Base-by-base conservation (phyloP, 2,329 filamentous ascomycete genomes). In the Colletotrichum aenigma region DNA sequence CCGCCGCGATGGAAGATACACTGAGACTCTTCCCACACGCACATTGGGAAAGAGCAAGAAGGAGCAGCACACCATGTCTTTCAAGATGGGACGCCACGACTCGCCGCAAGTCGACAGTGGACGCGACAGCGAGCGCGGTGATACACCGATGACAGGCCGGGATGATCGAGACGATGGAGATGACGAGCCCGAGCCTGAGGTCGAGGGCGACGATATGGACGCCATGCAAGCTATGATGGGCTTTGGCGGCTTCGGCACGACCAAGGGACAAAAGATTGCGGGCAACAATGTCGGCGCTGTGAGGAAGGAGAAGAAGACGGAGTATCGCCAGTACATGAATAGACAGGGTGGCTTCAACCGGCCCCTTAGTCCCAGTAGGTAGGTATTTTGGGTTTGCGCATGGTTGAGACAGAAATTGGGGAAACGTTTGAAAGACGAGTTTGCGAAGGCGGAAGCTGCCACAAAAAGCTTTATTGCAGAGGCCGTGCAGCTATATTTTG, bases 291-390 rank as follows among this genome's bases (percentile, higher is more conserved):
- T 93, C 56, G 96, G 94, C 71, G 95, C 89, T 0, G 92, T 98
- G 68, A 89, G 93, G 79, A 98, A 97, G 89, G 95, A 97, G 86
- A 98, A 98, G 92, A 96, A 95, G 91, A 94, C 93, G 16, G 92
- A 97, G 88, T 98, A 98, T 82, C 91, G 97, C 79, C 97, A 99
- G 90, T 99, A 99, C 85, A 99, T 99, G 92, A 97, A 97, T 82
- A 91, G 94, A 72, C 88, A 92, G 67, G 94, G 94, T 71, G 94
- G 94, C 7, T 97, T 97, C 87, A 97, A 96, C 83, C 86, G 94
- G 80, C 94, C 94, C 61, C 86, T 96, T 68, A 94, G 93, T 83
- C 92, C 92, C 24, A 83, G 84, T 24, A 80, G 87, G 66, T 88
- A 73, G 43, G 43, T 52, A 79, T 34, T 7, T 8, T 21, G 66